Evolutionary conservation across 225 moss, liverwort and hornwort genomes (phyloP).

Genomic region (Pseudisothecium myosuroides): DNA sequence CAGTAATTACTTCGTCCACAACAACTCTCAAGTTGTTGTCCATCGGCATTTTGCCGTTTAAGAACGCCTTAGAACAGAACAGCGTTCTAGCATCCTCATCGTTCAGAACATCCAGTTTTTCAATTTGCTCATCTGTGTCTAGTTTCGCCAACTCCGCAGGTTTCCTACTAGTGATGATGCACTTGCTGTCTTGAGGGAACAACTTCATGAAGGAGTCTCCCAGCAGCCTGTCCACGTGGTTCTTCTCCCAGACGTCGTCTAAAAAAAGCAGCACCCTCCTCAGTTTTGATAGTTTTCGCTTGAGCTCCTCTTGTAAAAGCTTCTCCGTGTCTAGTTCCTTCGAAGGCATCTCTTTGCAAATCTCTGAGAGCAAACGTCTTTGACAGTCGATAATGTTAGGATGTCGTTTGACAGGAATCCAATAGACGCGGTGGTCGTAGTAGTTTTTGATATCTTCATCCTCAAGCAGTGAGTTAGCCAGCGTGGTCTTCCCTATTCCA

Average conservation of each 20-base stretch:
- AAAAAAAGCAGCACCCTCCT: slow-evolving; percentile 10
- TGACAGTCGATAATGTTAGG: slow-evolving; percentile 13
- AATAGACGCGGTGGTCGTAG: slow-evolving; percentile 23
- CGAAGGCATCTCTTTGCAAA: slow-evolving; percentile 24
- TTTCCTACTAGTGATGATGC: slow-evolving; percentile 28
- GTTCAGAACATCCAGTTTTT: slow-evolving; percentile 9
- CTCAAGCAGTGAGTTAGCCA: not conserved
- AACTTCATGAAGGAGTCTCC: slow-evolving; percentile 9
- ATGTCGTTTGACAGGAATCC: not conserved
- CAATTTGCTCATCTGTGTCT: not conserved
- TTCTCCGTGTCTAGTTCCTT: not conserved
- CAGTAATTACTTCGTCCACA: slow-evolving; percentile 7
- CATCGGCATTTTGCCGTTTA: not conserved
- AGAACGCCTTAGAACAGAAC: slow-evolving; percentile 20
- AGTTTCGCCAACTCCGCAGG: slow-evolving; percentile 13
- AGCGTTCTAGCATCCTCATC: not conserved
- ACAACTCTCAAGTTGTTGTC: not conserved
- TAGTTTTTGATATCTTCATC: slow-evolving; percentile 4
- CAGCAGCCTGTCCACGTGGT: slow-evolving; percentile 19
- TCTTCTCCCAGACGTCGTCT: slow-evolving; percentile 33
- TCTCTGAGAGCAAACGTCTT: slow-evolving; percentile 4
- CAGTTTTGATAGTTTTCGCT: not conserved
- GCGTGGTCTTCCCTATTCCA: slow-evolving; percentile 28
- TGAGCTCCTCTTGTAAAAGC: slow-evolving; percentile 3
- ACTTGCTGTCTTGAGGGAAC: slow-evolving; percentile 24